Conservation (phyloP, 192 early-diverging fungal genomes). For the Pecoramyces ruminantium region DNA sequence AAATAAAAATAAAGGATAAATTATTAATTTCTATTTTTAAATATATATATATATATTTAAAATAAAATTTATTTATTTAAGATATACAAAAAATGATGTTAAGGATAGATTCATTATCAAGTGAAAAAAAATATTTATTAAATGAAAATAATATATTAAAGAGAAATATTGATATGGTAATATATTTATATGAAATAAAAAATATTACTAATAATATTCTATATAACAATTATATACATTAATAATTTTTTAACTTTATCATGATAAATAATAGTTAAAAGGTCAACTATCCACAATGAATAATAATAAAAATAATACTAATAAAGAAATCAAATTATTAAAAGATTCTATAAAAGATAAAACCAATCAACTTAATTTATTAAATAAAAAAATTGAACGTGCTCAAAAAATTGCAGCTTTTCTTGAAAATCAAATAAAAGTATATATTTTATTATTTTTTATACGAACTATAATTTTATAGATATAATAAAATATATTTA, state of each 20-base stretch:
- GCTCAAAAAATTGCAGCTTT: neutral
- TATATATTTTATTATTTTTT: neutral
- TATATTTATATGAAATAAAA: neutral
- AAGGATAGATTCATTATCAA: neutral
- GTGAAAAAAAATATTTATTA: neutral
- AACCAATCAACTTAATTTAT: neutral
- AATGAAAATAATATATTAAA: neutral
- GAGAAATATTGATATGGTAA: neutral
- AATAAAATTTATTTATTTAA: no score
- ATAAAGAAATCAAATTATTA: neutral
- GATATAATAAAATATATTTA: no score
- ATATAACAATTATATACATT: no score
- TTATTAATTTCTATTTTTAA: no score
- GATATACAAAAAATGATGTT: neutral
- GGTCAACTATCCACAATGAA: neutral
- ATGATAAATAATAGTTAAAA: neutral
- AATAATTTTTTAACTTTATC: no score
- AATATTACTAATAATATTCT: no score
- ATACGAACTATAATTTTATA: no score
- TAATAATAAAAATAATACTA: neutral
- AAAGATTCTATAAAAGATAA: neutral
- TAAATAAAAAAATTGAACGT: neutral
- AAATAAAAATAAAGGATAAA: no score
- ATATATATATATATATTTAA: no score
- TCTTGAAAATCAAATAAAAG: neutral